A percentile compares a stretch with the other conserved stretches of the same genome.
These are phyloP conservation scores for Grosmannia huntii DNA, from an alignment of 2,329 filamentous ascomycete species.

Conservation along the genomic window DNA sequence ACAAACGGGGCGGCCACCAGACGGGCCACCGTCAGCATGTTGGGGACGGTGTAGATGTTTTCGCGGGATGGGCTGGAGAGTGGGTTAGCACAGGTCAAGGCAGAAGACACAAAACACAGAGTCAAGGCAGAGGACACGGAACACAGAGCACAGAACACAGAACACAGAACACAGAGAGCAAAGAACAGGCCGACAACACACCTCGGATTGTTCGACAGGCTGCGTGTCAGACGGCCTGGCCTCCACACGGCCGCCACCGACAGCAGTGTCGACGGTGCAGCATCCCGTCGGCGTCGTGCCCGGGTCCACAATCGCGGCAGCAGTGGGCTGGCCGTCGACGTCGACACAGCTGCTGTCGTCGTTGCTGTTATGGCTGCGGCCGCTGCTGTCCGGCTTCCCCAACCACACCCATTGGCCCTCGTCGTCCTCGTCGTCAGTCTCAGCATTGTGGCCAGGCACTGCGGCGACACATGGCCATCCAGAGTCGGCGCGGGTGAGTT, in stretches of 20 bases:
- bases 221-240: not conserved
- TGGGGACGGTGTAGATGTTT: slow-evolving; percentile 95
- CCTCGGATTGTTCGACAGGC: not conserved
- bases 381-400: not conserved
- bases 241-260: too few species aligned
- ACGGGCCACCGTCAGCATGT: slow-evolving; percentile 79
- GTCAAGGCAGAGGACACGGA: too few species aligned
- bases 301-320: too few species aligned
- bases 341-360: not conserved
- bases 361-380: not conserved
- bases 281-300: too few species aligned
- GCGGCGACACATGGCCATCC: not conserved
- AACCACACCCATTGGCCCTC: not conserved
- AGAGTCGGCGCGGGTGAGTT: not conserved
- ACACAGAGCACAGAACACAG: not conserved
- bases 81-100: not conserved
- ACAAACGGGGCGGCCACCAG: slow-evolving; percentile 72
- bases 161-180: too few species aligned
- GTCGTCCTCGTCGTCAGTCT: slow-evolving; percentile 8
- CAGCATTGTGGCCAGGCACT: slow-evolving; percentile 5
- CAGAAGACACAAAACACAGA: not conserved
- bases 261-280: too few species aligned
- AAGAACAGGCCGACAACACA: too few species aligned
- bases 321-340: not conserved
- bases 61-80: slow-evolving; percentile 34